Conservation (phyloP, 2,329 filamentous ascomycete genomes). For the Colletotrichum theobromicola region DNA sequence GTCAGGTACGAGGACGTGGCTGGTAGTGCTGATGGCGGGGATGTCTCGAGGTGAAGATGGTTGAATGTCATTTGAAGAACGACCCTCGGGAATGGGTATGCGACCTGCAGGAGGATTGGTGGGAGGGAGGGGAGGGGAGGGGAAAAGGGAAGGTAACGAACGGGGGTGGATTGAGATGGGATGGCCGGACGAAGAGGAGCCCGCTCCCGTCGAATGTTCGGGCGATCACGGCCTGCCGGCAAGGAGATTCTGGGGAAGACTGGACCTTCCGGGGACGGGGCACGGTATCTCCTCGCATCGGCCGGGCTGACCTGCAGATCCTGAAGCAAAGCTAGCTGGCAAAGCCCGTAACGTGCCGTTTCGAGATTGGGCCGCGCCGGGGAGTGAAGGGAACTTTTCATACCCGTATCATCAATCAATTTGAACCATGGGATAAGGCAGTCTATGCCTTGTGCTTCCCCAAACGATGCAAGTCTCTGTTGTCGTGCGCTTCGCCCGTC, state of each 20-base stretch:
- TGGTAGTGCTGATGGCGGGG: background rate
- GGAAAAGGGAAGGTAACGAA: background rate
- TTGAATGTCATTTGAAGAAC: background rate
- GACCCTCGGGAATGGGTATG: background rate
- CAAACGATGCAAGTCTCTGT: background rate
- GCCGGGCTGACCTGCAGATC: constrained; percentile 7
- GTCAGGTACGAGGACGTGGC: background rate
- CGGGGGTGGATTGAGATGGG: background rate
- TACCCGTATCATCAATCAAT: background rate
- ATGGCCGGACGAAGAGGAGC: background rate
- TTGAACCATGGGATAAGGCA: background rate
- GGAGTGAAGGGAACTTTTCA: background rate
- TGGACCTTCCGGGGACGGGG: background rate
- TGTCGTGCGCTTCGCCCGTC: fast-evolving
- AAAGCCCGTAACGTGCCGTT: background rate
- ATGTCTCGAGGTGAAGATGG: background rate
- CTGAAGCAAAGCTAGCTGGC: background rate
- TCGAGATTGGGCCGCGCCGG: background rate
- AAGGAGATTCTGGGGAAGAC: background rate
- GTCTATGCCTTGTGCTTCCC: background rate
- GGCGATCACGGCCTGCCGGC: constrained; percentile 12
- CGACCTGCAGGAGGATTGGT: background rate
- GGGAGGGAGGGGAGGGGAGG: background rate
- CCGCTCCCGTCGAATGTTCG: constrained; percentile 1
- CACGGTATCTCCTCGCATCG: background rate